A percentile compares a stretch with the other conserved stretches of the same genome.
phyloP scores from a whole-genome alignment of 2,329 filamentous ascomycete species.

The Cercospora nicotianae region DNA sequence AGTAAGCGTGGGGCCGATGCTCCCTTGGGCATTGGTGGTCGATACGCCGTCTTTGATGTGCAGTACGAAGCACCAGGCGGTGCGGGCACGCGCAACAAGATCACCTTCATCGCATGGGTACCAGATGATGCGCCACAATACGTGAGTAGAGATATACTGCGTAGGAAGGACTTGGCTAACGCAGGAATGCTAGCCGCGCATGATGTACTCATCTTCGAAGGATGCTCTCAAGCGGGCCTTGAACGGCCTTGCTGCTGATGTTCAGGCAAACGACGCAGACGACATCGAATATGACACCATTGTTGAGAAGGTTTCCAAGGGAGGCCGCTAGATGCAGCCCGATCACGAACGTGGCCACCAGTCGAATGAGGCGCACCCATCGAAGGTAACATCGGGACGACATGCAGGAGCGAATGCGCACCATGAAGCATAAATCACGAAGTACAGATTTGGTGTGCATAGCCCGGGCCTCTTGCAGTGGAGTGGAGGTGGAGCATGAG shows the following conservation, averaged over 20 bases:
- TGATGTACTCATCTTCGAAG: slow-evolving; percentile 87
- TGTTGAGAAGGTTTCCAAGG: slow-evolving; percentile 55
- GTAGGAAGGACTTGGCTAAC: background rate
- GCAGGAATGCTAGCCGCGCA: slow-evolving; percentile 65
- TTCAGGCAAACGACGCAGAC: slow-evolving; percentile 81
- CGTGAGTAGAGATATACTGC: slow-evolving; percentile 52
- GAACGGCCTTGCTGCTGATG: slow-evolving; percentile 71
- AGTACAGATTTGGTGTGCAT: background rate
- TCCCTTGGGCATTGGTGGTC: slow-evolving; percentile 59
- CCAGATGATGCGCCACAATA: slow-evolving; percentile 77
- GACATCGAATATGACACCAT: slow-evolving; percentile 77
- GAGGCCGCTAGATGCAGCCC: slow-evolving; percentile 43
- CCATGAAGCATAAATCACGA: background rate
- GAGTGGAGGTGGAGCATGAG: background rate
- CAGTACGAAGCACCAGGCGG: slow-evolving; percentile 71
- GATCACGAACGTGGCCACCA: background rate
- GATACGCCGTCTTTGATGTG: slow-evolving; percentile 85
- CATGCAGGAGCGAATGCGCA: background rate
- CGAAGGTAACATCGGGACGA: background rate
- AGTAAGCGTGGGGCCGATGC: slow-evolving; percentile 58
- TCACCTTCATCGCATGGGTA: slow-evolving; percentile 76
- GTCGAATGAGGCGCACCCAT: background rate
- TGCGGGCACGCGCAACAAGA: slow-evolving; percentile 74
- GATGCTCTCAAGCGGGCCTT: slow-evolving; percentile 76
- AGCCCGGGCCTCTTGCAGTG: background rate